A percentile compares a stretch with the other conserved stretches of the same genome.
These are phyloP conservation scores for Thinopyrum obtusiflorum DNA, from an alignment of 202 grass and related monocot species.

Conservation along the genomic window DNA sequence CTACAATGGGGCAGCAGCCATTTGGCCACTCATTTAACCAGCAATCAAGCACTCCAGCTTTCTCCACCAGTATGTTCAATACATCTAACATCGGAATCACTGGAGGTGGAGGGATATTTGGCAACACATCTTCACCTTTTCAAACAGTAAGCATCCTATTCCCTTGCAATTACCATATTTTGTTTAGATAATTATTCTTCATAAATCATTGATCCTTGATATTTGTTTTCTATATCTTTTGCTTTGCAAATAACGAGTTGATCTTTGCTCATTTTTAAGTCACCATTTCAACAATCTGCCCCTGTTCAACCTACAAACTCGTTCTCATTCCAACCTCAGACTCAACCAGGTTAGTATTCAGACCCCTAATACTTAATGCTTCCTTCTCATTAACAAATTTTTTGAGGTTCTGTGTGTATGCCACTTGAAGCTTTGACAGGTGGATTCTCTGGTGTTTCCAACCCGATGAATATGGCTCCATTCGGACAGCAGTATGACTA, in stretches of 20 bases:
- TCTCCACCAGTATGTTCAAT: slow-evolving; percentile 52
- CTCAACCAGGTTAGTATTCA: slow-evolving; percentile 41
- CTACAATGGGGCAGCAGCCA: slow-evolving; percentile 43
- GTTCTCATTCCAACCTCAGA: slow-evolving; percentile 27
- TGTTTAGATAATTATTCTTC: slow-evolving; percentile 8
- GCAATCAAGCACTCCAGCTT: slow-evolving; percentile 36
- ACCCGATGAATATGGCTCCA: slow-evolving; percentile 32
- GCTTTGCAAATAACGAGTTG: slow-evolving; percentile 24
- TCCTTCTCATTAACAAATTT: neutral
- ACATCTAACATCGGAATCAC: neutral
- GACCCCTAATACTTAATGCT: neutral
- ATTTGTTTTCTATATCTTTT: neutral
- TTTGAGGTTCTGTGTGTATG: slow-evolving; percentile 8
- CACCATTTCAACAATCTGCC: slow-evolving; percentile 27
- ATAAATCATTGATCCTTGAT: neutral
- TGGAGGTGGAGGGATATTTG: slow-evolving; percentile 36
- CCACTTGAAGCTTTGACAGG: slow-evolving; percentile 33
- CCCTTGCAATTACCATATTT: slow-evolving; percentile 8
- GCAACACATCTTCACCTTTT: slow-evolving; percentile 46
- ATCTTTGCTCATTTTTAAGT: slow-evolving; percentile 30
- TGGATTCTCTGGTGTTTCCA: slow-evolving; percentile 44
- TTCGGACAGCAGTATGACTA: slow-evolving; percentile 56
- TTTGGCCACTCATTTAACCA: slow-evolving; percentile 35
- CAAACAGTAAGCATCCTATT: slow-evolving; percentile 30
- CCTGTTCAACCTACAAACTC: slow-evolving; percentile 27